A percentile compares a stretch with the other conserved stretches of the same genome.
phyloP scores from a whole-genome alignment of 371 early-diverging fungal genomes.

The Saksenaea oblongispora region DNA sequence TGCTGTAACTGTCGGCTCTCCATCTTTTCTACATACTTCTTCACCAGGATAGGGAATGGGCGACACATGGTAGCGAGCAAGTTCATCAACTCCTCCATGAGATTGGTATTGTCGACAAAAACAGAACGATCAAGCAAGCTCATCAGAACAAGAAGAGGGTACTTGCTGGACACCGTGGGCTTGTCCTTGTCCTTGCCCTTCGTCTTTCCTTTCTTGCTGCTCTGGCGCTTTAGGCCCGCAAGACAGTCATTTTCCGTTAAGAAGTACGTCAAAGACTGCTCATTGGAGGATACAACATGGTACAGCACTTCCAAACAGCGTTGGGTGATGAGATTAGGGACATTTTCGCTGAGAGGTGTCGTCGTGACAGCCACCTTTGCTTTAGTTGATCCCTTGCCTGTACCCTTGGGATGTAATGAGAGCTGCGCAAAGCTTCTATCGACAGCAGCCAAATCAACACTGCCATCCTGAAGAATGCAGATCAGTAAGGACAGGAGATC shows the following conservation, averaged over 20 bases:
- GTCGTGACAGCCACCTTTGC: slow-evolving; percentile 23
- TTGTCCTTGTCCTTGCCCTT: slow-evolving; percentile 57
- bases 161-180: slow-evolving; percentile 58
- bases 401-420: slow-evolving; percentile 57
- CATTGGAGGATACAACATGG: slow-evolving; percentile 69
- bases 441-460: slow-evolving; percentile 73
- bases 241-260: slow-evolving; percentile 73
- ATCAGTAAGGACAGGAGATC: slow-evolving; percentile 87
- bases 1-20: slow-evolving; percentile 38
- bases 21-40: slow-evolving; percentile 48
- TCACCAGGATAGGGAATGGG: slow-evolving; percentile 64
- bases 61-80: slow-evolving; percentile 77
- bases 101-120: slow-evolving; percentile 69
- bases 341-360: slow-evolving; percentile 45
- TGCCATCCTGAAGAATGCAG: slow-evolving; percentile 84
- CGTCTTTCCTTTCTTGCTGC: slow-evolving; percentile 63
- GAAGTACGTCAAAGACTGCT: slow-evolving; percentile 70
- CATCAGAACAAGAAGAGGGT: slow-evolving; percentile 86
- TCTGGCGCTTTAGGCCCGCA: slow-evolving; percentile 47
- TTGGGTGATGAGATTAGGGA: slow-evolving; percentile 85
- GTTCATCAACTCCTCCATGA: slow-evolving; percentile 91
- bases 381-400: slow-evolving; percentile 33
- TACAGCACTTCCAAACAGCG: slow-evolving; percentile 85
- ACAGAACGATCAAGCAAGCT: slow-evolving; percentile 81
- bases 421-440: slow-evolving; percentile 81